These are phyloP conservation scores for Dryas drummondii DNA, from an alignment of 306 rosid genomes.

Conservation along the genomic window DNA sequence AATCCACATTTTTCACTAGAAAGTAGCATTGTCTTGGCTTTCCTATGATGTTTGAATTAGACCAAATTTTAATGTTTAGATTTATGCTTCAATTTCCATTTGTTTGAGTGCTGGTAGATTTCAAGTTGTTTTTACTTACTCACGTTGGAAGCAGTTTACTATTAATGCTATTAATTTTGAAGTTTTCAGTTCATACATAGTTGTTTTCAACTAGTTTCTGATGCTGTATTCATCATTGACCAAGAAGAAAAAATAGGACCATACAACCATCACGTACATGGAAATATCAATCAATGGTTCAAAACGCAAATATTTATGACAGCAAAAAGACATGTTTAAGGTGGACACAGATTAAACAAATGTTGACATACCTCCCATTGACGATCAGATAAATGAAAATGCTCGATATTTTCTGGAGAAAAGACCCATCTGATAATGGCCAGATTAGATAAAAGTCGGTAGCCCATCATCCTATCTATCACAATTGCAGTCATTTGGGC, in stretches of 20 bases:
- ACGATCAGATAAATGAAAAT: conserved; percentile 84
- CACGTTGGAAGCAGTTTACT: not conserved
- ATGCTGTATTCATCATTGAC: not conserved
- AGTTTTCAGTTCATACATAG: not conserved
- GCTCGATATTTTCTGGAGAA: conserved; percentile 75
- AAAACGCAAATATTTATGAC: not conserved
- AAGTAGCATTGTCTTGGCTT: not conserved
- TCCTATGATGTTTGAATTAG: not conserved
- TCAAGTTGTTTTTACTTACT: not conserved
- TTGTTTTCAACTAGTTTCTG: not conserved
- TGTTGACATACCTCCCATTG: conserved; percentile 84
- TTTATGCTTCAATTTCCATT: not conserved
- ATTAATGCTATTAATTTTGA: not conserved
- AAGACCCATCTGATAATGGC: conserved; percentile 97
- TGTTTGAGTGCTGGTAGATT: not conserved
- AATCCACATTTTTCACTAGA: not conserved
- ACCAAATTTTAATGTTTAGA: not conserved
- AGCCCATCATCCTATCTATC: conserved; percentile 99
- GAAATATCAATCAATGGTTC: not conserved
- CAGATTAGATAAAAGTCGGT: conserved; percentile 86
- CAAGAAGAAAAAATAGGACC: not conserved
- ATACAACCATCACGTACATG: not conserved
- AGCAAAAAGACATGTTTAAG: not conserved
- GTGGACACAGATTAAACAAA: no score
- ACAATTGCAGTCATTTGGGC: conserved; percentile 93